phyloP scores from a whole-genome alignment of 1,284 basidiomycete species.

The Hymenochaete sp. region DNA sequence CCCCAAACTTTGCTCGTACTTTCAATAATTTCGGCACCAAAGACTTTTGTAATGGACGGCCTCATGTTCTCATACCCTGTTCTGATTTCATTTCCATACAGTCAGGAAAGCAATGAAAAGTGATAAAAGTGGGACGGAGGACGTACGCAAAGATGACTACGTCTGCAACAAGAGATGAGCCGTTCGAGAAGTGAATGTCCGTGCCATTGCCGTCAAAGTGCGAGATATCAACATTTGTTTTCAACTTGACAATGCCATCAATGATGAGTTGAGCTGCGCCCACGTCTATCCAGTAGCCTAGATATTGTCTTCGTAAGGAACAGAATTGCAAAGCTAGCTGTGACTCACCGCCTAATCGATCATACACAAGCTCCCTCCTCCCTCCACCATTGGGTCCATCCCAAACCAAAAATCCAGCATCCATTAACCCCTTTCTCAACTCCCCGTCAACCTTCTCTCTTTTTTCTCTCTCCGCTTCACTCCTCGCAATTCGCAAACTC shows the following conservation, averaged over 20 bases:
- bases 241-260: constrained; percentile 22
- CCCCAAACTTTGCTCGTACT: constrained; percentile 16
- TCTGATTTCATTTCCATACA: background rate
- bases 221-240: constrained; percentile 23
- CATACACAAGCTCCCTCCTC: constrained; percentile 22
- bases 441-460: constrained; percentile 26
- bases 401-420: constrained; percentile 33
- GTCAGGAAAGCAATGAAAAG: background rate
- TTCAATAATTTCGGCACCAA: constrained; percentile 16
- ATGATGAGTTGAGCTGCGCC: constrained; percentile 30
- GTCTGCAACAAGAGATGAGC: constrained; percentile 22
- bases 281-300: constrained; percentile 28
- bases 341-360: constrained; percentile 26
- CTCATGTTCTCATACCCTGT: constrained; percentile 17
- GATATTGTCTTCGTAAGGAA: background rate
- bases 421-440: constrained; percentile 29
- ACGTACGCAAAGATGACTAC: constrained; percentile 24
- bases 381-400: constrained; percentile 27
- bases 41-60: constrained; percentile 9
- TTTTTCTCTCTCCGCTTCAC: constrained; percentile 22
- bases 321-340: background rate
- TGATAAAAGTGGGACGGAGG: background rate
- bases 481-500: constrained; percentile 28
- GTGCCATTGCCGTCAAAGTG: constrained; percentile 19
- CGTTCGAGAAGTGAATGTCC: constrained; percentile 22